A percentile compares a stretch with the other conserved stretches of the same genome.
Evolutionary conservation across 2,329 filamentous ascomycete genomes (phyloP).

Genomic region (Pseudodiploospora longispora): DNA sequence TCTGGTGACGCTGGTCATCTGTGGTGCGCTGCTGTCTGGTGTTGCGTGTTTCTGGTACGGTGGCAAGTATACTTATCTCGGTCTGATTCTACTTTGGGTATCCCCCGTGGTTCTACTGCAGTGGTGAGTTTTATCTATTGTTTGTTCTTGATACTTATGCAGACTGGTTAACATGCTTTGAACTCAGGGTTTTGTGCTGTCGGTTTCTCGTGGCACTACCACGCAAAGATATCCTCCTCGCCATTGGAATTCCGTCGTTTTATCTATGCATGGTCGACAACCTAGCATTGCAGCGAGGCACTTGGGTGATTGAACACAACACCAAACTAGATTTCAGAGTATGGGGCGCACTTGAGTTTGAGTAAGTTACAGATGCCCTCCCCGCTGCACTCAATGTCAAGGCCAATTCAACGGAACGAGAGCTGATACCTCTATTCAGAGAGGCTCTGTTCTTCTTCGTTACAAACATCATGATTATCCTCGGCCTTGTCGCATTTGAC

Average conservation of each 20-base stretch:
- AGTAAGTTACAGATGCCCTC: constrained; percentile 23
- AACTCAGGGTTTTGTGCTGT: neutral
- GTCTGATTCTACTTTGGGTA: constrained; percentile 63
- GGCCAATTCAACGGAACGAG: neutral
- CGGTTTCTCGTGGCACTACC: constrained; percentile 5
- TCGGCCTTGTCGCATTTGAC: constrained; percentile 61
- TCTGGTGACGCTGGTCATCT: neutral
- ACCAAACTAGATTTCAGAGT: constrained; percentile 59
- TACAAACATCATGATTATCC: constrained; percentile 62
- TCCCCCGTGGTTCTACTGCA: constrained; percentile 53
- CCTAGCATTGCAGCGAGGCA: constrained; percentile 56
- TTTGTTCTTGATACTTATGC: neutral
- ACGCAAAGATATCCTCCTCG: constrained; percentile 47
- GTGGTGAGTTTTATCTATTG: constrained; percentile 9
- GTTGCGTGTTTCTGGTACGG: constrained; percentile 13
- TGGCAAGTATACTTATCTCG: constrained; percentile 54
- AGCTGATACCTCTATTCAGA: neutral
- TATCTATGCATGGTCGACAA: constrained; percentile 70
- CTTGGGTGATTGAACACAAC: constrained; percentile 60
- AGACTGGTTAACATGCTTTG: neutral
- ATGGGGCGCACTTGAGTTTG: constrained; percentile 60
- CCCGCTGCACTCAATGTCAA: neutral
- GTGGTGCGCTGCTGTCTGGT: neutral
- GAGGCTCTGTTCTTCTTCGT: constrained; percentile 67
- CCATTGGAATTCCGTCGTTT: constrained; percentile 55